Base-by-base conservation (phyloP, 176 grass and related monocot genomes). In the Carex cristatella region DNA sequence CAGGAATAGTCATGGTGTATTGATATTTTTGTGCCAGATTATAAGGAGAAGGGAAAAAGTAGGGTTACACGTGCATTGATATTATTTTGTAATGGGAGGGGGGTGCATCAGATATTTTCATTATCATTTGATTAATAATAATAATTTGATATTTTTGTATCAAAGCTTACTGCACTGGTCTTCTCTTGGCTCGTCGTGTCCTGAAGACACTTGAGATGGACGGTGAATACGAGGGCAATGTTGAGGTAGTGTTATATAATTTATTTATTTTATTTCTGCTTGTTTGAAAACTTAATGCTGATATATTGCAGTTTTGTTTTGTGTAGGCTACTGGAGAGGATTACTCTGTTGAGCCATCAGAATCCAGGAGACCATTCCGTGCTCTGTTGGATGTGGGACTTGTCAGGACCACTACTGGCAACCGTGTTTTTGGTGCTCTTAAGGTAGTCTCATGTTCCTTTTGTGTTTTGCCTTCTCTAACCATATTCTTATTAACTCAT, bases 371-470 rank as follows among this genome's bases (percentile, higher is more conserved):
- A 84, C 94, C 94, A 1, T 96, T 96, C 91, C 87, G 91, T 60
- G 94, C 94, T 74, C 87, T 95, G 6, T 86, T 95, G 86, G 93
- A 95, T 86, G 93, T 95, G 60, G 93, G 93, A 5, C 93, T 95
- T 84, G 3, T 95, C 7, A 91, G 93, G 85, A 93, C 94, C 8
- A 96, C 91, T 4, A 93, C 94, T 33, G 94, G 94, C 28, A 92
- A 96, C 73, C 89, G 94, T 85, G 89, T 96, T 13, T 96, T 96
- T 83, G 91, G 94, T 86, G 91, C 94, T 74, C 94, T 96, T 4
- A 96, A 96, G 91, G 94, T 96, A 32, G 56, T 38, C 10, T 7
- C 7, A 4, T 46, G 40, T n/a, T 83, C 9, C 13, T 72, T 31
- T 32, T 32, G 7, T 85, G 15, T 16, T 37, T 16, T 67, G 23